These are phyloP conservation scores for Cryptococcus floricola DNA, from an alignment of 1,284 basidiomycete species.

Conservation along the genomic window DNA sequence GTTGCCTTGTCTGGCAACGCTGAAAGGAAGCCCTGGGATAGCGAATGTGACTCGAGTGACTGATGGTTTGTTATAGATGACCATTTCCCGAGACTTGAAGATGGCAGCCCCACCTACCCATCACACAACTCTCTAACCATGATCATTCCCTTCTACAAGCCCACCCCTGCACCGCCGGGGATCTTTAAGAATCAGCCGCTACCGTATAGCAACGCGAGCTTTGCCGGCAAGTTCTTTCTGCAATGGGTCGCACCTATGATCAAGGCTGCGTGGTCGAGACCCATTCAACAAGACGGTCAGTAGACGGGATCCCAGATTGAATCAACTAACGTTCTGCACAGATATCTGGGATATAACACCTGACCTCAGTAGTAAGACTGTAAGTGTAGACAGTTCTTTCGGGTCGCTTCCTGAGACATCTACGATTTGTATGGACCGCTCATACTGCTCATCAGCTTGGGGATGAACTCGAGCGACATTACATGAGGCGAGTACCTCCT, in stretches of 20 bases:
- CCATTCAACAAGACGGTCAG: conserved; percentile 26
- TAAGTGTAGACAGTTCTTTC: background rate
- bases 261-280: conserved; percentile 25
- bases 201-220: conserved; percentile 15
- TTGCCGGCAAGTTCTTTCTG: conserved; percentile 15
- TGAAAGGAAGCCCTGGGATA: no score
- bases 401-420: no score
- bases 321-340: background rate
- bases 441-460: background rate
- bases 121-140: conserved; percentile 6
- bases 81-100: no score
- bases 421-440: background rate
- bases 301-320: background rate
- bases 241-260: conserved; percentile 28
- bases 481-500: conserved; percentile 7
- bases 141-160: conserved; percentile 24
- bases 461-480: background rate
- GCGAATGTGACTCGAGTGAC: no score
- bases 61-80: no score
- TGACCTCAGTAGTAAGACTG: background rate
- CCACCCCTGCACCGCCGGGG: conserved; percentile 18
- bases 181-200: conserved; percentile 17
- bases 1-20: no score
- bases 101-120: no score
- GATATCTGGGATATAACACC: background rate